These are phyloP conservation scores for Leishmania braziliensis DNA, from an alignment of 208 protist genomes.

Conservation along the genomic window DNA sequence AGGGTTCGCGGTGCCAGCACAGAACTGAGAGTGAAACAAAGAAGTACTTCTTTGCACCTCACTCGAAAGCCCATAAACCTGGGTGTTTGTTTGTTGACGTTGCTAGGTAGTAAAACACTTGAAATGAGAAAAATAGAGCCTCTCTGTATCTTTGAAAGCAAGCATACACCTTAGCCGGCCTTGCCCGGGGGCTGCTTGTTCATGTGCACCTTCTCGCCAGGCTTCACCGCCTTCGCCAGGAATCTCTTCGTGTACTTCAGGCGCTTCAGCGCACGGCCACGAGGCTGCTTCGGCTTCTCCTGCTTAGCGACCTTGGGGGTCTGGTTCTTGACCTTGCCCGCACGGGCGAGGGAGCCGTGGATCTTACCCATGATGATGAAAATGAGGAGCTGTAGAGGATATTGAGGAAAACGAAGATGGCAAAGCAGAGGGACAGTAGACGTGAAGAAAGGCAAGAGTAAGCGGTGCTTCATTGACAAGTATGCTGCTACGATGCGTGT, in stretches of 20 bases:
- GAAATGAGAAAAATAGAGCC: conserved; percentile 2
- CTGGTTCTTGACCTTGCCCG: conserved; percentile 98
- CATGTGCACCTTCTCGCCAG: conserved; percentile 93
- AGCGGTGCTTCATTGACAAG: background rate
- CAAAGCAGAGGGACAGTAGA: conserved; percentile 3
- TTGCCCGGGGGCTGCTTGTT: conserved; percentile 93
- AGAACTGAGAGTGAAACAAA: background rate
- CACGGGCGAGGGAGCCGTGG: conserved; percentile 98
- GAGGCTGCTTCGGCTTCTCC: conserved; percentile 95
- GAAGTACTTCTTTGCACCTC: background rate
- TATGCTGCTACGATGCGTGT: background rate
- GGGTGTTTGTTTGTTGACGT: background rate
- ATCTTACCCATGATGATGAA: conserved; percentile 94
- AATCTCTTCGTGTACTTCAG: conserved; percentile 98
- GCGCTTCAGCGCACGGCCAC: conserved; percentile 97
- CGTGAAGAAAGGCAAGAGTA: background rate
- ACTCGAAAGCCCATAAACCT: background rate
- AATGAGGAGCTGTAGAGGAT: background rate
- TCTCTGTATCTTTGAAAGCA: background rate
- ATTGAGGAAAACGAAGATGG: background rate
- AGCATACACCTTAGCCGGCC: conserved; percentile 65
- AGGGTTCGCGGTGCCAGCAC: background rate
- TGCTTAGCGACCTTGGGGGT: conserved; percentile 97
- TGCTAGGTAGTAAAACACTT: background rate
- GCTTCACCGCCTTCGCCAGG: conserved; percentile 92